Evolutionary conservation across 192 early-diverging fungal species (phyloP), one percentile per base, ranked within the genome.

Genomic region (Geranomyces michiganensis): DNA sequence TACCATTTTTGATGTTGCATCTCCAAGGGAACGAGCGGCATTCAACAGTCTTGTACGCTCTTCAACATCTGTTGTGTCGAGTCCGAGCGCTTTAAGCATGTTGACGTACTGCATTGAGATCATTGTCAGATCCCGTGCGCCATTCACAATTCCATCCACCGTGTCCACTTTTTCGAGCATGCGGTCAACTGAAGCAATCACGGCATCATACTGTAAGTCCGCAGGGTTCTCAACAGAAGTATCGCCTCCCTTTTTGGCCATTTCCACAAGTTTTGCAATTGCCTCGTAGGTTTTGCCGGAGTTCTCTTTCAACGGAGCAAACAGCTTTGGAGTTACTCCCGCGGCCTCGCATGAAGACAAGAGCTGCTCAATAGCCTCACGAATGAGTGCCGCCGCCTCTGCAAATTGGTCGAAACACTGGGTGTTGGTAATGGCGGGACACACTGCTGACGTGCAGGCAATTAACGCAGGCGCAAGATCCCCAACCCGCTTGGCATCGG

Each of bases 361-460:
- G 14, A 82, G 53, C 44, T 71, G 46, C 46, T 33, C 73, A 26
- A 80, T 58, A 0, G 44, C 73, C 15, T 81, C 79, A n/a, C 78
- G 56, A 46, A 88, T 67, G 9, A 86, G 47, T 30, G 80, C 67
- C 9, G 81, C 70, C 10, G 78, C 58, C 53, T 81, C 82, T 33
- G 80, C 47, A 19, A 88, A 56, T 56, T 88, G 83, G 49, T 88
- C 86, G 26, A 81, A 61, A 59, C 81, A 80, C n/a, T 80, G 44
- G 15, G 76, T 65, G 33, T 65, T 73, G 12, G 55, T 75, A 2
- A 87, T 62, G 33, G 75, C 62, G 1, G 83, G 79, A 17, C 79
- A 71, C 0, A 88, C 68, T 7, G 75, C 71, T 8, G 63, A 48
- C 4, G 76, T 79, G 26, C 75, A 78, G 3, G 85, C 83, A 22